Conservation (phyloP, 2,329 filamentous ascomycete genomes). For the Colletotrichum tropicicola region DNA sequence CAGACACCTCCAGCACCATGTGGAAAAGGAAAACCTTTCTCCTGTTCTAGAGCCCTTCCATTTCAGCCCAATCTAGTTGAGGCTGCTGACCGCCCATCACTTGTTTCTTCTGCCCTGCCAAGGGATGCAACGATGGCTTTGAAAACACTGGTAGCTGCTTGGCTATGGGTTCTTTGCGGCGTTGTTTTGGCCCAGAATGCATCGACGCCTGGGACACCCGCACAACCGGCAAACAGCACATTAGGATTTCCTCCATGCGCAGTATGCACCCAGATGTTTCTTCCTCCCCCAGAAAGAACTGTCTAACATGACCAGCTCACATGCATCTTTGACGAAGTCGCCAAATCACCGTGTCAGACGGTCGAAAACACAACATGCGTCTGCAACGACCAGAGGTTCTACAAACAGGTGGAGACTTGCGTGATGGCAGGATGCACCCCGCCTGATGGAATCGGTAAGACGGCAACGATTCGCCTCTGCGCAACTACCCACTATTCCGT, state of each 20-base stretch:
- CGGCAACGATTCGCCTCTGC: no score
- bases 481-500: background rate
- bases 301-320: background rate
- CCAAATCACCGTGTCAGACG: background rate
- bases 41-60: background rate
- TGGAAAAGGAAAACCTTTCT: background rate
- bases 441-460: background rate
- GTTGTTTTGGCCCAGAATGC: background rate
- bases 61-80: background rate
- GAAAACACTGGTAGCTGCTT: background rate
- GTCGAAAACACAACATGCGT: conserved; percentile 4
- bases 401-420: background rate
- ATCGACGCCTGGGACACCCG: background rate
- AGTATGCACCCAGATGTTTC: background rate
- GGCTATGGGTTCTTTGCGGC: background rate
- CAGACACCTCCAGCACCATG: background rate
- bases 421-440: background rate
- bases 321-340: background rate
- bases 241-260: background rate
- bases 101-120: background rate
- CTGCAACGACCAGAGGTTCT: background rate
- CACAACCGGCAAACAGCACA: background rate
- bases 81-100: background rate
- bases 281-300: background rate
- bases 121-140: background rate